These are phyloP conservation scores for Diversispora eburnea DNA, from an alignment of 192 early-diverging fungal genomes.

Conservation along the genomic window DNA sequence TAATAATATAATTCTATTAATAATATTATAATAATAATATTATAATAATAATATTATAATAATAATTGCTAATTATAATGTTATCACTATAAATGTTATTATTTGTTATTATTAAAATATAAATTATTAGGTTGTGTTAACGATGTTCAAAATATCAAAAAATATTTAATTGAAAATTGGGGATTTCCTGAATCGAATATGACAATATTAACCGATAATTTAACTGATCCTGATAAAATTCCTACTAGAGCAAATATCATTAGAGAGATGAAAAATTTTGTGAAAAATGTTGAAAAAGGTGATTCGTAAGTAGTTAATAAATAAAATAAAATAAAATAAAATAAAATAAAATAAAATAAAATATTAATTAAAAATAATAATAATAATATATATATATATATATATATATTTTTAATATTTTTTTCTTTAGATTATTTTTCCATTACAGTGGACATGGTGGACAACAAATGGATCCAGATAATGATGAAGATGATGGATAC, in stretches of 20 bases:
- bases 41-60: too few relatives aligned
- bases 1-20: too few relatives aligned
- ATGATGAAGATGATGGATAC: conserved; percentile 76
- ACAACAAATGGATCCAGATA: conserved; percentile 50
- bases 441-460: conserved; percentile 81
- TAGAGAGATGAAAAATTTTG: conserved; percentile 73
- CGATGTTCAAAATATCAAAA: conserved; percentile 73
- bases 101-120: too few relatives aligned
- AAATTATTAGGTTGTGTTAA: conserved; percentile 66
- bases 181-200: conserved; percentile 65
- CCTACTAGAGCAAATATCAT: conserved; percentile 75
- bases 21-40: too few relatives aligned
- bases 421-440: conserved; percentile 60
- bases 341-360: neutral
- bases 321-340: neutral
- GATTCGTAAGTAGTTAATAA: conserved; percentile 60
- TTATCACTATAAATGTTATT: too few relatives aligned
- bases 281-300: conserved; percentile 65
- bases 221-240: conserved; percentile 54
- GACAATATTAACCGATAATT: conserved; percentile 75
- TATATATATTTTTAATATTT: neutral
- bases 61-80: too few relatives aligned
- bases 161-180: conserved; percentile 60
- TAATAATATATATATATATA: too few relatives aligned
- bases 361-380: neutral